phyloP scores from a whole-genome alignment of 768 basidiomycete species.

The Guyanaporus albipodus region DNA sequence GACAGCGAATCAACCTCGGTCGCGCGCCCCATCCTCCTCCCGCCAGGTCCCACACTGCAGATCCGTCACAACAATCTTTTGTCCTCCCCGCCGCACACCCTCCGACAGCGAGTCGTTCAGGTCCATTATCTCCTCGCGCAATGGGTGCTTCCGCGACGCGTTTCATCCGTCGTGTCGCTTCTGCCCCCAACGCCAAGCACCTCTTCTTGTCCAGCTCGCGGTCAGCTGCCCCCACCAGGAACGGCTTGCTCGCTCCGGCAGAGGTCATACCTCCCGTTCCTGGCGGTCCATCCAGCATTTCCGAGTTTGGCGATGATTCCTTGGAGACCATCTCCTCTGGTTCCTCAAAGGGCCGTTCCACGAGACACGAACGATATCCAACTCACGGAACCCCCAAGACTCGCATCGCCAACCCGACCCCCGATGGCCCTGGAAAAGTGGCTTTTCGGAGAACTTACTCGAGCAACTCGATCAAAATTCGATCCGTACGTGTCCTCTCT shows the following conservation, averaged over 20 bases:
- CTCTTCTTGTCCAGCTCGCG: constrained; percentile 67
- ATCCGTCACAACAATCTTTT: constrained; percentile 41
- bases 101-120: constrained; percentile 37
- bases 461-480: constrained; percentile 94
- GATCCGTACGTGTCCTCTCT: constrained; percentile 52
- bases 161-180: constrained; percentile 92
- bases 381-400: constrained; percentile 34
- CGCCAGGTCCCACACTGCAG: constrained; percentile 27
- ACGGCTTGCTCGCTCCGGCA: constrained; percentile 73
- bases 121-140: constrained; percentile 61
- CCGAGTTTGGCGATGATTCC: constrained; percentile 64
- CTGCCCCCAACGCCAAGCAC: constrained; percentile 94
- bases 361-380: constrained; percentile 37
- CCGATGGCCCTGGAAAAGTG: constrained; percentile 53
- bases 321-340: constrained; percentile 76
- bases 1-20: constrained; percentile 45
- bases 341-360: constrained; percentile 57
- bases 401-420: constrained; percentile 42
- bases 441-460: constrained; percentile 95
- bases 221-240: constrained; percentile 60
- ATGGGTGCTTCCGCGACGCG: constrained; percentile 76
- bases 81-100: constrained; percentile 22
- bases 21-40: constrained; percentile 38
- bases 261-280: constrained; percentile 57
- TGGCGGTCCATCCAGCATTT: constrained; percentile 41